Evolutionary conservation across 2,329 filamentous ascomycete genomes (phyloP), one percentile per base, ranked within the genome.

Genomic region (Fusarium annulatum): DNA sequence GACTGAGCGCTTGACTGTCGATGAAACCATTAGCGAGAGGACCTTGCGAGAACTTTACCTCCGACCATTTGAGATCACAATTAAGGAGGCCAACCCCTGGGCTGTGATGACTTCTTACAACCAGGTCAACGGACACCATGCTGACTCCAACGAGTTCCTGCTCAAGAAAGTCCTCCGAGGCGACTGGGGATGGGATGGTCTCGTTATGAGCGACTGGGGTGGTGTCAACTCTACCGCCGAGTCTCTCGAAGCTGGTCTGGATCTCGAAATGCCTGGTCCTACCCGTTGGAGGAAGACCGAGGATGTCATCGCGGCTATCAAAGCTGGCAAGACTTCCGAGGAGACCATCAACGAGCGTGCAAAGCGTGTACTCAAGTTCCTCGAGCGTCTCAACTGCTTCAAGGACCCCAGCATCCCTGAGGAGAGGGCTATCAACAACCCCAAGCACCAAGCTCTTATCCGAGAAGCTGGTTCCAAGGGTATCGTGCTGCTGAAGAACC

Each of bases 401-500:
- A 76, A 81, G 48, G 77, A 79, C 30, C 75, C 75, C 21, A 63
- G 64, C 1, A 79, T 78, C n/a, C 73, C 77, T n/a, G 73, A 73
- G 7, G 79, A 80, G 60, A 73, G 71, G 23, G 76, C 78, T 11
- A 74, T 80, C 62, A 75, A 81, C 51, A 79, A 76, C 61, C 81
- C 80, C 15, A 80, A 84, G 61, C 76, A 80, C 26, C 77, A 71
- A 16, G 73, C 77, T 21, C 60, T 80, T 14, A 80, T 80, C n/a
- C 71, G 78, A 28, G 78, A 80, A 52, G 78, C 76, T 39, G 78
- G 78, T 19, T 76, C 78, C 12, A 88, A 92, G 79, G 90, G 90
- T 1, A 79, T 92, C 33, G 91, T 90, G 1, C 82, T 92, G 16
- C 80, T 92, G 56, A 92, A 92, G 80, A 92, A 92, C 72, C 86